Evolutionary conservation across 805 yeast genomes (phyloP).

Genomic region (Yamadazyma sp.): DNA sequence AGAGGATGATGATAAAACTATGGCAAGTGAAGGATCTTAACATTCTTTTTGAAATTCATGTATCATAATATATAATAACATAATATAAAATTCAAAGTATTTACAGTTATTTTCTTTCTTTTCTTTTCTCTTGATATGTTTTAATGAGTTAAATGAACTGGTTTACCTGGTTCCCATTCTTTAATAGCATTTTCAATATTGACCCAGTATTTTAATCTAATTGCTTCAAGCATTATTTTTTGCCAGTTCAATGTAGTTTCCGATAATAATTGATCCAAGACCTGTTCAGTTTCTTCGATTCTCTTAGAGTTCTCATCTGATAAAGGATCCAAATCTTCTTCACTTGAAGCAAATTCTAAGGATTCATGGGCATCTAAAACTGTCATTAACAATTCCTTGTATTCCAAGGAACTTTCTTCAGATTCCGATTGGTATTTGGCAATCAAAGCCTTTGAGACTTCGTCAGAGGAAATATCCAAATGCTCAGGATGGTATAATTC

Average conservation of each 20-base stretch:
- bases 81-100: too few relatives aligned
- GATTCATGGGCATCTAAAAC: constrained; percentile 84
- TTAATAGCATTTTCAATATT: constrained; percentile 71
- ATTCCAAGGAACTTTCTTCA: constrained; percentile 29
- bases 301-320: constrained; percentile 56
- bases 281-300: constrained; percentile 43
- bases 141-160: constrained; percentile 61
- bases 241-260: constrained; percentile 46
- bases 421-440: constrained; percentile 35
- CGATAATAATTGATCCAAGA: constrained; percentile 46
- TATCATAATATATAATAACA: constrained; percentile 1
- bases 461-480: constrained; percentile 59
- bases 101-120: too few relatives aligned
- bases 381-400: constrained; percentile 63
- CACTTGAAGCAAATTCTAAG: constrained; percentile 61
- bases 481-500: constrained; percentile 34
- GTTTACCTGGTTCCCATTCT: constrained; percentile 75
- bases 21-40: constrained; percentile 36
- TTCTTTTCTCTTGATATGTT: too few relatives aligned
- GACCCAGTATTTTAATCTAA: constrained; percentile 78
- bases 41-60: constrained; percentile 1
- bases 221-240: constrained; percentile 60
- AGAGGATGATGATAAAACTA: constrained; percentile 35
- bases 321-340: constrained; percentile 54
- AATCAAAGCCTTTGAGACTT: constrained; percentile 40